Conservation (phyloP, 768 basidiomycete genomes). For the Rhodosporidiobolus odoratus region DNA sequence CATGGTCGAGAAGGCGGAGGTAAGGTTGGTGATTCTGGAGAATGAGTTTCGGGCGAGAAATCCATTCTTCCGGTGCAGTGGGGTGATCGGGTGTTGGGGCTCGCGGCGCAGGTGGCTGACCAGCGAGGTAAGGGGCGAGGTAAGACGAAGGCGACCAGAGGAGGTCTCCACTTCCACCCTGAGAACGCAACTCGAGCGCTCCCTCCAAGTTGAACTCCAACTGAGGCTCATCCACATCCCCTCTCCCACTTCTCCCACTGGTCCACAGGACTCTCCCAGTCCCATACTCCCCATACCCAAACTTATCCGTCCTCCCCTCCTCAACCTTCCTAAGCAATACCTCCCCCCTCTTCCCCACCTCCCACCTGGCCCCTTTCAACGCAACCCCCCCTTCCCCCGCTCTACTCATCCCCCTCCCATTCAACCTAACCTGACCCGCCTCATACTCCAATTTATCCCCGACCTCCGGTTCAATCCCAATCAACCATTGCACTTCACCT, state of each 20-base stretch:
- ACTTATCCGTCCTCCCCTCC: conserved; percentile 2
- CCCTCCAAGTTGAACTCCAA: conserved; percentile 30
- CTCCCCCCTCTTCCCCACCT: conserved; percentile 12
- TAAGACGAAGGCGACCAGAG: conserved; percentile 34
- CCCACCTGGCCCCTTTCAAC: conserved; percentile 23
- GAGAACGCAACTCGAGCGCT: background rate
- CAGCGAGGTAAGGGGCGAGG: conserved; percentile 12
- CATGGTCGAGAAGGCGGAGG: conserved; percentile 20
- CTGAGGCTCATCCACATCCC: conserved; percentile 10
- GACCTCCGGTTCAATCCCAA: conserved; percentile 40
- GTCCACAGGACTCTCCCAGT: conserved; percentile 19
- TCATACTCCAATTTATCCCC: conserved; percentile 39
- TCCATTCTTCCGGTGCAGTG: conserved; percentile 15
- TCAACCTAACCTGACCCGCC: conserved; percentile 28
- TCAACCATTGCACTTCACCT: conserved; percentile 39
- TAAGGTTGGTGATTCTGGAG: conserved; percentile 29
- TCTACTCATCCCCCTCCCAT: conserved; percentile 8
- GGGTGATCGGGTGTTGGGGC: background rate
- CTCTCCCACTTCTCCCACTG: conserved; percentile 1
- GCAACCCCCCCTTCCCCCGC: conserved; percentile 27
- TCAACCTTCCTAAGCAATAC: conserved; percentile 23
- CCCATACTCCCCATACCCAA: conserved; percentile 16
- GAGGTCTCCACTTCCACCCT: conserved; percentile 7
- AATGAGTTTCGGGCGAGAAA: conserved; percentile 17
- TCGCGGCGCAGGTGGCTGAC: background rate